Conservation (phyloP, 306 rosid genomes). For the Trifolium repens region DNA sequence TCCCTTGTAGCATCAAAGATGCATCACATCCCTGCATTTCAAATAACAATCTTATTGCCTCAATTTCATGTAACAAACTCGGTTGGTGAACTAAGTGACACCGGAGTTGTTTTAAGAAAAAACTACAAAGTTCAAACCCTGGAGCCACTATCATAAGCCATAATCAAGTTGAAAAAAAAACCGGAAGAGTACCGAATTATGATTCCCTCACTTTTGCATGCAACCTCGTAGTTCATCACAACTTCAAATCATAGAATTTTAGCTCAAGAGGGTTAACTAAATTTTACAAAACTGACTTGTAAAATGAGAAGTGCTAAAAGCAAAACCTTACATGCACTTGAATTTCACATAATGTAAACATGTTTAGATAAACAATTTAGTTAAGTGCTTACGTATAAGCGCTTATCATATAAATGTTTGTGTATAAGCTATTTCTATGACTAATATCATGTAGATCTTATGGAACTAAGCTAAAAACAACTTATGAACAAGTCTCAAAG, state of each 20-base stretch:
- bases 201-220: slow-evolving; percentile 29
- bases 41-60: not conserved
- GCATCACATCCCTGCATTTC: slow-evolving; percentile 84
- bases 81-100: no score
- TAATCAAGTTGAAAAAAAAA: not conserved
- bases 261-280: not conserved
- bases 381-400: not conserved
- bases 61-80: not conserved
- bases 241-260: not conserved
- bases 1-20: slow-evolving; percentile 79
- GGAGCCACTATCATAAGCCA: not conserved
- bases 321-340: not conserved
- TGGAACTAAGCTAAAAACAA: not conserved
- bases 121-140: no score
- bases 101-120: no score
- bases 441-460: not conserved
- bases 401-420: not conserved
- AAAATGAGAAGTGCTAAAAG: not conserved
- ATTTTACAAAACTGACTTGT: not conserved
- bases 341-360: no score
- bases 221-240: not conserved
- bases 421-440: not conserved
- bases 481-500: not conserved
- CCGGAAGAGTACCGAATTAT: not conserved
- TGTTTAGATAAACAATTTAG: not conserved